Evolutionary conservation across 495 filamentous ascomycete species (phyloP).

Genomic region (Cudoniella acicularis): DNA sequence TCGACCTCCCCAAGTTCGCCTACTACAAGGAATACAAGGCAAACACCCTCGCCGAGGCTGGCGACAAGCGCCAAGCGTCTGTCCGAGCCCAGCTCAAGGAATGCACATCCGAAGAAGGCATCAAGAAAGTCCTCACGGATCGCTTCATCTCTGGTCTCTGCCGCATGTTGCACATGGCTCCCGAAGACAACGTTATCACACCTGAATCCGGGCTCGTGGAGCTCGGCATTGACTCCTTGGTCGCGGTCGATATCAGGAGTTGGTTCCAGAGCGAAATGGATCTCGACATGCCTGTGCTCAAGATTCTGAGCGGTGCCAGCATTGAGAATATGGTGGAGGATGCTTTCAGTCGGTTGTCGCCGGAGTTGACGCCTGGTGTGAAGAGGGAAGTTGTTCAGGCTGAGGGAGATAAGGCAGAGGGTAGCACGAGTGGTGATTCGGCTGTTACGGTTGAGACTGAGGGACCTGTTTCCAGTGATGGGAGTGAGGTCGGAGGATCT

Average conservation of each 20-base stretch:
- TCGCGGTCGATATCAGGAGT: slow-evolving; percentile 32
- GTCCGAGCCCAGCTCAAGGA: slow-evolving; percentile 19
- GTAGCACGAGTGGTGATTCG: not conserved
- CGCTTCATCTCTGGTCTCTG: not conserved
- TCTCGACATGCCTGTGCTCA: slow-evolving; percentile 41
- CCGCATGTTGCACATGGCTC: not conserved
- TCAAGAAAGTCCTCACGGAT: not conserved
- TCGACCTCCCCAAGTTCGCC: slow-evolving; percentile 19
- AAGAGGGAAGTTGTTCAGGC: not conserved
- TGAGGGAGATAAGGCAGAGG: not conserved
- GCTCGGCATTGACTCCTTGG: slow-evolving; percentile 35
- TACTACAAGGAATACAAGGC: slow-evolving; percentile 8
- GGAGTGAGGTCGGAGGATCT: not conserved
- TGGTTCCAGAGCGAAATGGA: slow-evolving; percentile 38
- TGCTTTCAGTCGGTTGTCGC: not conserved
- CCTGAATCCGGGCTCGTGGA: slow-evolving; percentile 22
- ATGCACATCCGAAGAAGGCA: not conserved
- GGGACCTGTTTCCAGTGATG: not conserved
- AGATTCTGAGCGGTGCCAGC: slow-evolving; percentile 42
- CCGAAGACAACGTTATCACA: not conserved
- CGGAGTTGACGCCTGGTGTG: not conserved
- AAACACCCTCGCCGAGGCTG: not conserved
- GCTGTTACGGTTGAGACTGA: not conserved
- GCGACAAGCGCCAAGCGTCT: slow-evolving; percentile 22
- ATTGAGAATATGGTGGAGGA: slow-evolving; percentile 26